Conservation (phyloP, 2,329 filamentous ascomycete species). For the Xenosphaeropsis pyriputrescens region DNA sequence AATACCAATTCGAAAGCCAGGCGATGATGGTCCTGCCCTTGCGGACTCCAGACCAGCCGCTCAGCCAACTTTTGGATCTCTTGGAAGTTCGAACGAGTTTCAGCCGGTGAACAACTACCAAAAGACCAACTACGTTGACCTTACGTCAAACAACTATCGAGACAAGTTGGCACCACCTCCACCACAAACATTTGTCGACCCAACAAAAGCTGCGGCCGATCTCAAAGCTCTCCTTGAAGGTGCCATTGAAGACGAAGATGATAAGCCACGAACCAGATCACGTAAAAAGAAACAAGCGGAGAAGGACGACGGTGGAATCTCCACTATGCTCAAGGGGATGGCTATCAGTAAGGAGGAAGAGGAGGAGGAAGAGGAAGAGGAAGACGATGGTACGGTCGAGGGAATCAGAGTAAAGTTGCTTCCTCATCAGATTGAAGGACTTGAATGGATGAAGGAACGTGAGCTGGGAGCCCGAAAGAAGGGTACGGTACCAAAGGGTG, state of each 20-base stretch:
- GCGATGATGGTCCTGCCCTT: slow-evolving; percentile 3
- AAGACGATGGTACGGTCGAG: slow-evolving; percentile 52
- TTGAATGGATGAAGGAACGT: slow-evolving; percentile 89
- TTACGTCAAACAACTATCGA: slow-evolving; percentile 12
- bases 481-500: slow-evolving; percentile 72
- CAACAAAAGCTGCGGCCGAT: slow-evolving; percentile 57
- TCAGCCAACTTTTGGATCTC: slow-evolving; percentile 14
- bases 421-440: slow-evolving; percentile 86
- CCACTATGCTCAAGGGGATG: slow-evolving; percentile 20
- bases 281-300: slow-evolving; percentile 21
- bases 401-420: slow-evolving; percentile 80
- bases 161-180: slow-evolving; percentile 8
- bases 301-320: slow-evolving; percentile 12
- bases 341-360: slow-evolving; percentile 22
- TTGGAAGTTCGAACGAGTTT: slow-evolving; percentile 5
- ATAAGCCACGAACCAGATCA: slow-evolving; percentile 26
- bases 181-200: slow-evolving; percentile 30
- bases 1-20: not conserved
- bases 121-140: slow-evolving; percentile 15
- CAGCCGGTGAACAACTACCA: slow-evolving; percentile 5
- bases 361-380: slow-evolving; percentile 32
- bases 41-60: slow-evolving; percentile 13
- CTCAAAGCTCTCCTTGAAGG: slow-evolving; percentile 74
- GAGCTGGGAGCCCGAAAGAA: slow-evolving; percentile 78
- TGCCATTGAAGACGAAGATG: slow-evolving; percentile 65